Percentiles rank a stretch among this genome's conserved stretches.
Evolutionary conservation across 1,284 basidiomycete genomes (phyloP).

Genomic region (Porogramme epimiltina): DNA sequence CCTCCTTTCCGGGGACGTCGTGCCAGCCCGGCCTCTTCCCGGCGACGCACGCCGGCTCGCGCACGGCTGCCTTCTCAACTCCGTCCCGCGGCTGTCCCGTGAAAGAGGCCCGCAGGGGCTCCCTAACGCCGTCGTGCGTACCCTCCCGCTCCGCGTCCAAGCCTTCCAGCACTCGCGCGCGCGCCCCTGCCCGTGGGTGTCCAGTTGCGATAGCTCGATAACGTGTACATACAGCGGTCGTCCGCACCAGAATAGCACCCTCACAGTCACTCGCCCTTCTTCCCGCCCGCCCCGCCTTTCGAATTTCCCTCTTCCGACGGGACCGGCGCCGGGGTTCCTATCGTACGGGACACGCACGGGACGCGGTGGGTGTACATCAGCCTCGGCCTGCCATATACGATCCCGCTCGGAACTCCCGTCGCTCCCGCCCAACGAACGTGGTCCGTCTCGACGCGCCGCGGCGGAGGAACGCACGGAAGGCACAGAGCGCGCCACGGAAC

Average conservation of each 20-base stretch:
- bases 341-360: slow-evolving; percentile 1
- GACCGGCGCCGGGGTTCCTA: slow-evolving; percentile 23
- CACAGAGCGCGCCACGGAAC: not conserved
- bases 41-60: too few relatives aligned
- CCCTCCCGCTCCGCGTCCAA: not conserved
- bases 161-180: not conserved
- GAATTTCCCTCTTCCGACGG: slow-evolving; percentile 21
- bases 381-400: slow-evolving; percentile 5
- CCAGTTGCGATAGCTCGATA: slow-evolving; percentile 6
- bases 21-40: too few relatives aligned
- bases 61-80: too few relatives aligned
- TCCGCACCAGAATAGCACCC: slow-evolving; percentile 13
- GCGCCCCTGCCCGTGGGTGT: slow-evolving; percentile 4
- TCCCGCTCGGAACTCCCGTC: slow-evolving; percentile 13
- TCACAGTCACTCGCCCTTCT: slow-evolving; percentile 10
- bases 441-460: not conserved
- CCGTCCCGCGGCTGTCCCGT: not conserved
- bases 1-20: too few relatives aligned
- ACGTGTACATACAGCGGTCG: slow-evolving; percentile 17
- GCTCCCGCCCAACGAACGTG: not conserved
- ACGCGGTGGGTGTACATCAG: slow-evolving; percentile 5
- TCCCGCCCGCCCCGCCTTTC: slow-evolving; percentile 14
- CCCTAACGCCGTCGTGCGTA: not conserved
- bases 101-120: not conserved
- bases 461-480: slow-evolving; percentile 2